Conservation (phyloP, 2,329 filamentous ascomycete genomes). For the Cordyceps pruinosa region DNA sequence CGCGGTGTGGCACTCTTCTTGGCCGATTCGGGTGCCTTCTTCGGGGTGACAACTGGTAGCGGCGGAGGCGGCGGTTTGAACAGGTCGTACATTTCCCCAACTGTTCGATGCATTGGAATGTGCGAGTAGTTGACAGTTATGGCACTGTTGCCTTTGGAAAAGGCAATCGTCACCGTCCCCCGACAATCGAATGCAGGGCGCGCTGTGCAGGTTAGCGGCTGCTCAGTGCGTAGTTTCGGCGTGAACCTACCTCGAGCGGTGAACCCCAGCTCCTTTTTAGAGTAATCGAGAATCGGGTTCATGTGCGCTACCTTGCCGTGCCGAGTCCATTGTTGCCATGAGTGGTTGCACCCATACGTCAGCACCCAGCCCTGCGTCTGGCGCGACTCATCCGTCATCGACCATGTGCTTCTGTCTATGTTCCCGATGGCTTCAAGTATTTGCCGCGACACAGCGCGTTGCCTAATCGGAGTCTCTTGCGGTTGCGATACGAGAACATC, state of each 20-base stretch:
- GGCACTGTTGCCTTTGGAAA: slow-evolving; percentile 39
- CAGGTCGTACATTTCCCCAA: slow-evolving; percentile 41
- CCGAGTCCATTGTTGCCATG: slow-evolving; percentile 43
- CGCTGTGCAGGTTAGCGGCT: slow-evolving; percentile 25
- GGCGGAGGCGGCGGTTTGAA: slow-evolving; percentile 39
- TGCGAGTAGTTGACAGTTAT: slow-evolving; percentile 51
- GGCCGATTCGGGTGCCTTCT: slow-evolving; percentile 17
- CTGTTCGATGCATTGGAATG: slow-evolving; percentile 49
- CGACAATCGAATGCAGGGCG: slow-evolving; percentile 55
- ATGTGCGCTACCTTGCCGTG: slow-evolving; percentile 36
- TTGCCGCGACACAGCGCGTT: slow-evolving; percentile 42
- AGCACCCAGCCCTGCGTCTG: slow-evolving; percentile 46
- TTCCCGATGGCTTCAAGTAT: slow-evolving; percentile 37
- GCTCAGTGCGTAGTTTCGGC: not conserved
- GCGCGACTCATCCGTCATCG: slow-evolving; percentile 36
- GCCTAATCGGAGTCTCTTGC: slow-evolving; percentile 39
- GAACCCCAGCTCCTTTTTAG: slow-evolving; percentile 37
- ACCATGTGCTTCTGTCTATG: slow-evolving; percentile 45
- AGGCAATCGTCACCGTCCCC: slow-evolving; percentile 43
- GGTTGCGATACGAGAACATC: slow-evolving; percentile 45
- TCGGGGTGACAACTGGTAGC: slow-evolving; percentile 17
- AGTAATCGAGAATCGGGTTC: slow-evolving; percentile 41
- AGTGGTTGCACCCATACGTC: slow-evolving; percentile 47
- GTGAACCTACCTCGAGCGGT: not conserved
- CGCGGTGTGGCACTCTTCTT: slow-evolving; percentile 6